Base-by-base conservation (phyloP, 1,284 basidiomycete species). In the Sporisorium reilianum region DNA sequence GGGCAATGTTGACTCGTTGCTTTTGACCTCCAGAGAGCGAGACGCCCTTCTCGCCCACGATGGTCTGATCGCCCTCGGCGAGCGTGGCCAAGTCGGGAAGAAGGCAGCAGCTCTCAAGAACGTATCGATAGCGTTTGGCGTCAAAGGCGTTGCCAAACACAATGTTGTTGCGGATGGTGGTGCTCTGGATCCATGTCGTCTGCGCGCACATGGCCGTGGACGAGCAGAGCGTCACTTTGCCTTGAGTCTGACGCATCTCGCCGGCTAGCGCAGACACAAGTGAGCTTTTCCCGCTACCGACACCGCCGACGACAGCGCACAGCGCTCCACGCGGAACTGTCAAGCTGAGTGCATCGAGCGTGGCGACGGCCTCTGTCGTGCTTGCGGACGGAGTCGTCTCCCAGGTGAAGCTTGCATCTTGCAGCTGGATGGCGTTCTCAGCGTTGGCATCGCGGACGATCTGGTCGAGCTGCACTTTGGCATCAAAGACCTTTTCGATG, bases 31-130 rank as follows among this genome's bases (percentile, higher is more conserved):
- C 92, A 42, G 90, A 92, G 10, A 93, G 88, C 16, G 90, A 91
- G 55, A 94, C 73, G 46, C 86, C 90, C 86, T 91, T 92, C 85
- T 95, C 93, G n/a, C 94, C 94, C 53, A 96, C 94, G 84, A 94
- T 92, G 0, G 94, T 96, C 69, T 91, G 81, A 80, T 97, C 93
- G 5, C 92, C 92, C 65, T 92, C 42, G 1, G 92, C 91, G 5
- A 51, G 16, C 22, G 49, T 51, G 18, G 20, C 49, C 34, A 51
- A 8, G 18, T 51, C 49, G 5, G 49, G 49, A 1, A 51, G 49
- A 22, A 51, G n/a, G 14, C 49, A 51, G 49, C 49, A 51, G 6
- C 26, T 26, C n/a, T 51, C 49, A 9, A 51, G 49, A 4, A 51
- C 49, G 22, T n/a, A 25, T 16, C 23, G 49, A 16, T 51, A 51